Conservation (phyloP, 2,329 filamentous ascomycete genomes). For the Metarhizium sp. region DNA sequence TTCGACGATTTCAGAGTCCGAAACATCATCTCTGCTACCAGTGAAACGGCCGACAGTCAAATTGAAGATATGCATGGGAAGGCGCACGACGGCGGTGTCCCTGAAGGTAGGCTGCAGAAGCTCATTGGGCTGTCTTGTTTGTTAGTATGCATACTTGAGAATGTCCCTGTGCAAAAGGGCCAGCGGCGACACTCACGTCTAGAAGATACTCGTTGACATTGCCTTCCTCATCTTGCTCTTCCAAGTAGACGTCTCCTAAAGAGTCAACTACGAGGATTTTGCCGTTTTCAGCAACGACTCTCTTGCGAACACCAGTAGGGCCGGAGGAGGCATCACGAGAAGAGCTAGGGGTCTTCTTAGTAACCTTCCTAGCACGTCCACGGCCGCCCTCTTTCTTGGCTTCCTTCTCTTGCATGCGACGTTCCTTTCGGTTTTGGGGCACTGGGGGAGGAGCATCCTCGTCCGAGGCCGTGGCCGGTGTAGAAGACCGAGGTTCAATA, state of each 20-base stretch:
- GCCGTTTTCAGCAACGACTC: constrained; percentile 87
- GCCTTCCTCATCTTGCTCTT: constrained; percentile 83
- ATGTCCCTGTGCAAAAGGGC: neutral
- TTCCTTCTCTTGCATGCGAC: constrained; percentile 81
- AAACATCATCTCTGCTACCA: constrained; percentile 24
- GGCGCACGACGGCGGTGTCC: constrained; percentile 73
- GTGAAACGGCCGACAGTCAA: constrained; percentile 43
- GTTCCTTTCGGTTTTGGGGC: constrained; percentile 74
- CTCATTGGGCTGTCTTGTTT: constrained; percentile 57
- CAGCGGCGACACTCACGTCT: constrained; percentile 54
- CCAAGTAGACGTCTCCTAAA: constrained; percentile 86
- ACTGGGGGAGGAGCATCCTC: constrained; percentile 42
- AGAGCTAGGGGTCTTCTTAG: constrained; percentile 23
- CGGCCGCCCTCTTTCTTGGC: constrained; percentile 59
- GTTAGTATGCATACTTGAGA: constrained; percentile 10
- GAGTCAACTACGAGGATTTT: constrained; percentile 92
- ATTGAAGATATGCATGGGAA: constrained; percentile 66
- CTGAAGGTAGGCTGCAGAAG: constrained; percentile 65
- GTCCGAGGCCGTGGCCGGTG: constrained; percentile 34
- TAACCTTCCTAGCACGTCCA: constrained; percentile 37
- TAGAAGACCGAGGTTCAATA: constrained; percentile 40
- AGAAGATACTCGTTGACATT: constrained; percentile 74
- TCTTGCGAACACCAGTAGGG: constrained; percentile 63
- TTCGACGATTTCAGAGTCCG: constrained; percentile 28
- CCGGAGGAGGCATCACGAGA: constrained; percentile 42